phyloP scores from a whole-genome alignment of 441 rosid genomes.

The Mallotus repandus region DNA sequence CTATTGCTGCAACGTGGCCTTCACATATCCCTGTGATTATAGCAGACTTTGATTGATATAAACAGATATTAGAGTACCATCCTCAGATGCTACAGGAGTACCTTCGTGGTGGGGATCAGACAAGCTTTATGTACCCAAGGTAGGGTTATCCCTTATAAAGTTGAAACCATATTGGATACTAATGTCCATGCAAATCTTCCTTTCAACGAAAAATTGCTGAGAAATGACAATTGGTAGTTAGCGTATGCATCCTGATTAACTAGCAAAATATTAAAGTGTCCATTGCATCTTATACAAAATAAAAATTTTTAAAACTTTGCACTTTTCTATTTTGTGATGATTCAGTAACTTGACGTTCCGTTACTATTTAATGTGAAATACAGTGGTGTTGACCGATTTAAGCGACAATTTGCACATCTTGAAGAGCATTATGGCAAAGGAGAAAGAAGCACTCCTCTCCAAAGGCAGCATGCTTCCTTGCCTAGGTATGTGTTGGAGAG shows the following conservation, averaged over 20 bases:
- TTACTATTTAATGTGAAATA: slow-evolving; percentile 23
- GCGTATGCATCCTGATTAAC: neutral
- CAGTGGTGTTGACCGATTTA: slow-evolving; percentile 98
- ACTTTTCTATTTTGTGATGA: neutral
- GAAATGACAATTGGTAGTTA: neutral
- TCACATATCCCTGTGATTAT: slow-evolving; percentile 12
- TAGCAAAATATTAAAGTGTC: neutral
- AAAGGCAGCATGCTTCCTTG: slow-evolving; percentile 91
- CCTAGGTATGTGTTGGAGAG: slow-evolving; percentile 60
- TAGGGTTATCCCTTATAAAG: slow-evolving; percentile 24
- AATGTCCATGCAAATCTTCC: neutral
- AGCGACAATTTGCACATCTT: slow-evolving; percentile 94
- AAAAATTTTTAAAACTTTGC: neutral
- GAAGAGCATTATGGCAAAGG: slow-evolving; percentile 91
- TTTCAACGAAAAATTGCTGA: neutral
- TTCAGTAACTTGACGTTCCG: neutral
- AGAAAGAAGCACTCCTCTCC: slow-evolving; percentile 68
- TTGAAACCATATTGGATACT: neutral
- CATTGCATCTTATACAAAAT: neutral
- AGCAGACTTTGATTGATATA: slow-evolving; percentile 19
- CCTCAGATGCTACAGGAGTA: slow-evolving; percentile 98
- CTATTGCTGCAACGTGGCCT: slow-evolving; percentile 11
- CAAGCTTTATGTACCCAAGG: slow-evolving; percentile 99
- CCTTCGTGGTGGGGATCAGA: slow-evolving; percentile 92
- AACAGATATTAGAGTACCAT: slow-evolving; percentile 94